Base-by-base conservation (phyloP, 2,329 filamentous ascomycete species). In the Colletotrichum incanum region DNA sequence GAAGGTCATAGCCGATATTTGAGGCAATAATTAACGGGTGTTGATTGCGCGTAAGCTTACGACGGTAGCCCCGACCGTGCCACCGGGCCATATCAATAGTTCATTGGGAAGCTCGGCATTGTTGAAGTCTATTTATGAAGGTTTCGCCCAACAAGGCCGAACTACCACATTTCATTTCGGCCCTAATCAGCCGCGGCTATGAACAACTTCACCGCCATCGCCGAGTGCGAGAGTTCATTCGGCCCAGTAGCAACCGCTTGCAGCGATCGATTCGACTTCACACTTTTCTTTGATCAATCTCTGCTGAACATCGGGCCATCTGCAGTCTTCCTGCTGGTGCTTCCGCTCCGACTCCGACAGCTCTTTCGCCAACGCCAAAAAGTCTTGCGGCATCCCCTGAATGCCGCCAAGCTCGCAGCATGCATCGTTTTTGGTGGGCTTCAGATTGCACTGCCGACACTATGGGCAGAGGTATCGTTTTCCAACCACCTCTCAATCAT, bases 181-280 rank as follows among this genome's bases (percentile, higher is more conserved):
- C 18, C 47, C 18, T 26, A 12, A 16, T n/a, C 5, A 1, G 26
- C 12, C 20, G 26, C 45, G 41, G 23, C 34, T 5, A 68, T 68
- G 65, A 50, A 68, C 20, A 72, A 72, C 28, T 62, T 68, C 58
- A 68, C 64, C 8, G 14, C 59, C 39, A 58, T 68, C 37, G 50
- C 58, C 26, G 52, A 68, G n/a, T 72, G 69, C 43, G 67, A 77
- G 18, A 3, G 43, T 0, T 56, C 67, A 5, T 79, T 80, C 26
- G 78, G 79, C 1, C 78, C 79, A 11, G 68, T 65, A 16, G 45
- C 39, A 34, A 58, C 31, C 23, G 12, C 4, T 7, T 83, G 84
- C 23, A 82, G 84, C 26, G 79, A 83, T 49, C 78, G 83, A 20
- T 86, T 86, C 66, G 88, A 90, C 76, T 85, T 88, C 58, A 86